Base-by-base conservation (phyloP, 1,284 basidiomycete species). In the Melampsora americana region DNA sequence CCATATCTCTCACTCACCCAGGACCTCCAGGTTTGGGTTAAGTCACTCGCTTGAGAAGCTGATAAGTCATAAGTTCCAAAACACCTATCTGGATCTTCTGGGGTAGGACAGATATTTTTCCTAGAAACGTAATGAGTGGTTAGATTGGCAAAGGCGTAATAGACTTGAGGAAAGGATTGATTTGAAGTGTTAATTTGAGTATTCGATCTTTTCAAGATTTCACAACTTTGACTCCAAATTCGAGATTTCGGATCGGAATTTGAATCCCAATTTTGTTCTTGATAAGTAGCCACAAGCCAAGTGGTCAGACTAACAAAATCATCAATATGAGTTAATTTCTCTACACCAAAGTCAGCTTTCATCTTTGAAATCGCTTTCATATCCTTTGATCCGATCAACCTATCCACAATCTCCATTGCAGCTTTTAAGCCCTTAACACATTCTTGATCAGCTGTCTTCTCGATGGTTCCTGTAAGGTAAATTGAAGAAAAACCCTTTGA, bases 341-440 rank as follows among this genome's bases (percentile, higher is more conserved):
- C 20, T 28, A 56, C 53, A n/a, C 53, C 53, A 56, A 56, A 56
- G 53, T 56, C 53, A 56, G 53, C 53, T n/a, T 56, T 56, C 53
- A 56, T 56, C 12, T 56, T 56, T 56, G 53, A n/a, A n/a, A 56
- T 56, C 53, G 53, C 53, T 56, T 56, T 56, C 53, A 23, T 28
- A 28, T 56, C 53, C n/a, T 56, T n/a, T 56, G 53, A 56, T 23
- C 53, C 53, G 20, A 56, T 56, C 26, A 56, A 4, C 12, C 5
- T 23, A 12, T 56, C 53, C 53, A 56, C 53, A 23, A 28, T 56
- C 20, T n/a, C 53, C 53, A n/a, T 56, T 5, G 26, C 53, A 56
- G 14, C 26, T 56, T 56, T 3, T 5, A 56, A n/a, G 1, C 53
- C 53, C 53, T 56, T 56, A 12, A 56, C 26, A 56, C 53, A 56